Evolutionary conservation across 2,329 filamentous ascomycete genomes (phyloP), one percentile per base, ranked within the genome.

Genomic region (Daldinia sp.): DNA sequence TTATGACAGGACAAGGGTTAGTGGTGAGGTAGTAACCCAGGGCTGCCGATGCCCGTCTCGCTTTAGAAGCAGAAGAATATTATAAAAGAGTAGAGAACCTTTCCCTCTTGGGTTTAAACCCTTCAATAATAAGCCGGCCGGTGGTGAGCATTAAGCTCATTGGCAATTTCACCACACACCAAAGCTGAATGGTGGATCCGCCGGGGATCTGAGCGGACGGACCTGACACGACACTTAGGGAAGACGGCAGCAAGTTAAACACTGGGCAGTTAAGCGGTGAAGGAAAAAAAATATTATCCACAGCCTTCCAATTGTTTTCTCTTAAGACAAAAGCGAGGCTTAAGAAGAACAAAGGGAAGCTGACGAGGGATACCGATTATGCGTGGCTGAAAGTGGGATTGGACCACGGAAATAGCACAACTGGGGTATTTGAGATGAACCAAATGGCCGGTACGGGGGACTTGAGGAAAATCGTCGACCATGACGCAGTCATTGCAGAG

Each of bases 251-350:
- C 30, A 27, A 50, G 39, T 59, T 54, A 45, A 37, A 41, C n/a
- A n/a, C n/a, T n/a, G n/a, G n/a, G 35, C 63, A 67, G 67, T 72
- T 54, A 69, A 71, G 72, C 72, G 72, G 72, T 73, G 72, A 73
- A 69, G 70, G 62, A n/a, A n/a, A n/a, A n/a, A n/a, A n/a, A n/a
- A n/a, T n/a, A 70, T 61, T 70, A 71, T 70, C 69, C 70, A 70
- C 70, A 67, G 65, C 58, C 64, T 64, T 58, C 64, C 59, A 66
- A 61, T 51, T 49, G 15, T 37, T 55, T 11, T 17, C 7, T 37
- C 52, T 51, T 15, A 23, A 21, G 43, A 19, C n/a, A n/a, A n/a
- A 49, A 17, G 53, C 48, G 56, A 68, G 55, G 66, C 60, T 64
- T 53, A 50, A 54, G 37, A 56, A 49, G 51, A 30, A 30, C 3